Base-by-base conservation (phyloP, 441 rosid species). In the Oxalis stricta region DNA sequence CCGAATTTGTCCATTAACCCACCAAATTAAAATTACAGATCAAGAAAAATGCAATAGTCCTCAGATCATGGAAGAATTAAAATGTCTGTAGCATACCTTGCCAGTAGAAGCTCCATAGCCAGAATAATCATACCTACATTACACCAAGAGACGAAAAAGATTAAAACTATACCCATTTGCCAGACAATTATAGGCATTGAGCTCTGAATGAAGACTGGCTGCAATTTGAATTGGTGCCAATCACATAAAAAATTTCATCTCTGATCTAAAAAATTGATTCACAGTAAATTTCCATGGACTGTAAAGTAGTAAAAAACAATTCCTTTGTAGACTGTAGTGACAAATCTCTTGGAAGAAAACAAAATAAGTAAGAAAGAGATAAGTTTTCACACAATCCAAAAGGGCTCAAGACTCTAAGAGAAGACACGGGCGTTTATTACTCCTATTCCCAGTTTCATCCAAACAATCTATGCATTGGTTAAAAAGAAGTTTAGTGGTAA, bases 41-140 rank as follows among this genome's bases (percentile, higher is more conserved):
- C 18, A 23, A 35, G n/a, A 29, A 11, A 29, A 43, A 28, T 18
- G 36, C 17, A 1, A 19, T 17, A 23, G 23, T 3, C 18, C 36
- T 29, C 17, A 18, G 5, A 43, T 19, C 5, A 11, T 2, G 21
- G 39, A 10, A 45, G 36, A 28, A 28, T 10, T 5, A 19, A 38
- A 8, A 11, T 15, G 24, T 31, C n/a, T 18, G 10, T 8, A 4
- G 33, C 53, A 38, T 3, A 91, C 99, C 85, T 81, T 86, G 44
- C 96, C 99, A 5, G 91, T 68, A 21, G 99, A 91, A 10, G 88
- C 93, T 41, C 99, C 99, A 65, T 91, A 91, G 24, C 99, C 99
- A 29, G 99, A 86, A 75, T 91, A 91, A 58, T 91, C 99, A 52
- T 91, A 91, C 50, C 99, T 83, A 84, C 66, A 64, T 33, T 38